Percentiles rank a stretch among this genome's conserved stretches.
Conservation (phyloP, 257 asterid genomes). For the Solanum gandarillasii region DNA sequence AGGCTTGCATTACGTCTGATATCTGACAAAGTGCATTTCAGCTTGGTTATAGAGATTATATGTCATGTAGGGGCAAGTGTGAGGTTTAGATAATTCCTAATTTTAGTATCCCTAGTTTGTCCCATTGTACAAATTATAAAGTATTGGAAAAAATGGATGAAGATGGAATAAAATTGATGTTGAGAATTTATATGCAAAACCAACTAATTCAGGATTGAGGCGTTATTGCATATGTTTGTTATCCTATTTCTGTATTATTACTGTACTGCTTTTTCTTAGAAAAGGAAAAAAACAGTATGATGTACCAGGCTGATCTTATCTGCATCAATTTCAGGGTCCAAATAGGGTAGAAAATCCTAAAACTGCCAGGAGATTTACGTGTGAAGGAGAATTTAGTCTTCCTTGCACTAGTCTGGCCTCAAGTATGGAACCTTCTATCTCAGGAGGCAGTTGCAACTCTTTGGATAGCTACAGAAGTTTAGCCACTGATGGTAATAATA, state of each 20-base stretch:
- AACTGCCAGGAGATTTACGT: slow-evolving; percentile 12
- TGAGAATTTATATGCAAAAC: not conserved
- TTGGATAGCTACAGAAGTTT: slow-evolving; percentile 39
- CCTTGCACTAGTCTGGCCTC: slow-evolving; percentile 36
- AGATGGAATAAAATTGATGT: not conserved
- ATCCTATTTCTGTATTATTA: not conserved
- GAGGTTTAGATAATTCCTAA: not conserved
- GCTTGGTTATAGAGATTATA: not conserved
- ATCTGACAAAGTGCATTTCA: not conserved
- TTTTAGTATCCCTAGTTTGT: not conserved
- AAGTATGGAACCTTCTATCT: slow-evolving; percentile 45
- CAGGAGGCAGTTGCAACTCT: slow-evolving; percentile 51
- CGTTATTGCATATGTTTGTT: not conserved
- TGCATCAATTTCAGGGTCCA: slow-evolving; percentile 26
- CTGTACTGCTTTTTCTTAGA: not conserved
- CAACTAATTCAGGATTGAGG: not conserved
- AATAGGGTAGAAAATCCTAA: slow-evolving; percentile 24
- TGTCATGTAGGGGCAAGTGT: not conserved
- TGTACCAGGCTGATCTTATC: not conserved
- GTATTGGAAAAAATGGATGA: not conserved
- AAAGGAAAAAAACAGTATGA: not conserved
- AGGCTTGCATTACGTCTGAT: not conserved
- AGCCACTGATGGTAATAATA: slow-evolving; percentile 36
- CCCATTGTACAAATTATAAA: not conserved
- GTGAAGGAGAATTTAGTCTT: slow-evolving; percentile 24